These are phyloP conservation scores for Eimeria tenella DNA, from an alignment of 169 alveolate genomes.

Conservation along the genomic window DNA sequence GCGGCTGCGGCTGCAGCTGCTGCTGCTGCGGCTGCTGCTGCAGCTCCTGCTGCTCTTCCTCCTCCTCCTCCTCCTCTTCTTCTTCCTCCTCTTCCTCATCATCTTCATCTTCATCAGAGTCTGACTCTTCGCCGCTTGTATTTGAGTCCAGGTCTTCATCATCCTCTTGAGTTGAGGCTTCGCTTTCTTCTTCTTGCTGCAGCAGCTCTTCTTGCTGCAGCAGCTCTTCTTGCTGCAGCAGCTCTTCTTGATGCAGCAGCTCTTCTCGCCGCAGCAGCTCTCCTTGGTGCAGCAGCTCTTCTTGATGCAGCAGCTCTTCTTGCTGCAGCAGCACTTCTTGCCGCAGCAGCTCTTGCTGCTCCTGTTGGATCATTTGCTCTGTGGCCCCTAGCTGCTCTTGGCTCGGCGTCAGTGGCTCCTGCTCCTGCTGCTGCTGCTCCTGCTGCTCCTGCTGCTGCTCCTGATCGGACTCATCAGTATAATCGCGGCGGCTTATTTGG, in stretches of 20 bases:
- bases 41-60: not conserved
- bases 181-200: conserved; percentile 21
- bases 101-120: not conserved
- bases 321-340: not conserved
- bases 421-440: not conserved
- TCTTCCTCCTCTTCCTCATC: not conserved
- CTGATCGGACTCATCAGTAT: not conserved
- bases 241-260: not conserved
- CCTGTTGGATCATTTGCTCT: conserved; percentile 12
- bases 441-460: not conserved
- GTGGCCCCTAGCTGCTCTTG: not conserved
- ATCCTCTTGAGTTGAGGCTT: not conserved
- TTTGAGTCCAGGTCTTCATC: not conserved
- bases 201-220: conserved; percentile 32
- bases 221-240: not conserved
- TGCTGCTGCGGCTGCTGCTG: not conserved
- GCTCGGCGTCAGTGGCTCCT: not conserved
- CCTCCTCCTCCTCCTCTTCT: not conserved
- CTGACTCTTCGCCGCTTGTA: not conserved
- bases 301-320: not conserved
- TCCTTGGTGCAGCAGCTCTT: not conserved
- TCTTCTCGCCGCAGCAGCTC: not conserved
- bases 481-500: not conserved
- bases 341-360: conserved; percentile 18
- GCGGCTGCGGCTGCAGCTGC: not conserved